Percentiles rank a stretch among this genome's conserved stretches.
Conservation (phyloP, 495 filamentous ascomycete species). For the Peziza echinospora region DNA sequence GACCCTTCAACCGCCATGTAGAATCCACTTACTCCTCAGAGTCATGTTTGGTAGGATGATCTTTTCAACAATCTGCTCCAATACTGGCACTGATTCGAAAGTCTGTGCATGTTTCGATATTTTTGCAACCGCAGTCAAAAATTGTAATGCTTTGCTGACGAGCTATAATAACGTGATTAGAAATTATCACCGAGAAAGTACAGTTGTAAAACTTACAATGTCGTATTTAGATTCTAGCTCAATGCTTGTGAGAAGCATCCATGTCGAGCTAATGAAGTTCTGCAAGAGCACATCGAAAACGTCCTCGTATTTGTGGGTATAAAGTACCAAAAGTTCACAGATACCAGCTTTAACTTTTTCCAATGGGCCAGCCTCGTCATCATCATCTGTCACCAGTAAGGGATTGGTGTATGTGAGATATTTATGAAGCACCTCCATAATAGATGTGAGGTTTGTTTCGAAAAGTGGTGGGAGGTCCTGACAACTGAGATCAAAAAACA, state of each 20-base stretch:
- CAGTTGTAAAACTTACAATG: conserved; percentile 23
- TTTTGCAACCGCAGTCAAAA: conserved; percentile 70
- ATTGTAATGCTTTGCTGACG: conserved; percentile 84
- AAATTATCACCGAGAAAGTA: background rate
- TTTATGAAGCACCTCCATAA: conserved; percentile 66
- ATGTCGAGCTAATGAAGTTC: conserved; percentile 69
- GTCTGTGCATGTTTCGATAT: conserved; percentile 52
- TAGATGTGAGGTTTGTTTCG: conserved; percentile 46
- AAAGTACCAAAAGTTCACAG: conserved; percentile 69
- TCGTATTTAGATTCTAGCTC: conserved; percentile 83
- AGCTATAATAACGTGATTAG: conserved; percentile 22
- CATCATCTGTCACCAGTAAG: conserved; percentile 58
- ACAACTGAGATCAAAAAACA: conserved; percentile 87
- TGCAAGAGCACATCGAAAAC: conserved; percentile 58
- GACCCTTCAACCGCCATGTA: no score
- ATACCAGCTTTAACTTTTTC: conserved; percentile 81
- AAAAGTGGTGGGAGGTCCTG: conserved; percentile 91
- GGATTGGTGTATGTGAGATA: conserved; percentile 80
- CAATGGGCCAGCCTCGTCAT: conserved; percentile 60
- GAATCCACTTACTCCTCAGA: conserved; percentile 33
- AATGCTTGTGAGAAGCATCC: conserved; percentile 69
- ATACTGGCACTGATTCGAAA: conserved; percentile 58
- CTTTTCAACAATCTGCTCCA: conserved; percentile 75
- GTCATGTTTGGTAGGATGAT: conserved; percentile 84
- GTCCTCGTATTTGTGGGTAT: conserved; percentile 82